Percentiles rank a stretch among this genome's conserved stretches.
Conservation (phyloP, 192 early-diverging fungal species). For the Coemansia sp. region DNA sequence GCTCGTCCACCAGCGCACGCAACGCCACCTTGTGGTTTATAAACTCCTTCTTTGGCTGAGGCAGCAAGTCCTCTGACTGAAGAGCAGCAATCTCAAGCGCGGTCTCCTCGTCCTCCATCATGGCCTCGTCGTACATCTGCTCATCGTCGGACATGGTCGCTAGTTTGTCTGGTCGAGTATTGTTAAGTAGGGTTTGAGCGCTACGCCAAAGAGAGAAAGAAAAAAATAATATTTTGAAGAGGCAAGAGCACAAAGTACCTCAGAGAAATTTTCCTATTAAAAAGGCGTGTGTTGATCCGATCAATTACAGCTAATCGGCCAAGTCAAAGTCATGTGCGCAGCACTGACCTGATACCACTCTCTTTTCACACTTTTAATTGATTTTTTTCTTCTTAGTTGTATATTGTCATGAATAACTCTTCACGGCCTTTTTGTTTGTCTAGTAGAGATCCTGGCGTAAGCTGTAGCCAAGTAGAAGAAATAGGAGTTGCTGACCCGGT, state of each 20-base stretch:
- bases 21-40: constrained; percentile 59
- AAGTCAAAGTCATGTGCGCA: not conserved
- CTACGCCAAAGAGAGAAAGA: not conserved
- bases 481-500: not conserved
- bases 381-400: not conserved
- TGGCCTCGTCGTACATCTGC: constrained; percentile 22
- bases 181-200: not conserved
- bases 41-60: constrained; percentile 36
- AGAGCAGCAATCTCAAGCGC: constrained; percentile 55
- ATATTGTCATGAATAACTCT: not conserved
- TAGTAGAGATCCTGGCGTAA: not conserved
- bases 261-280: not conserved
- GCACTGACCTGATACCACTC: not conserved
- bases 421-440: not conserved
- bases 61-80: constrained; percentile 24
- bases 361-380: not conserved
- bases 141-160: constrained; percentile 35
- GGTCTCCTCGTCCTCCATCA: constrained; percentile 53
- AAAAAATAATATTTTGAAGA: not conserved
- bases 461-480: not conserved
- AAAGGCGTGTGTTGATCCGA: not conserved
- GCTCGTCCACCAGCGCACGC: constrained; percentile 60
- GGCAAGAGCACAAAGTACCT: no score
- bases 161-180: not conserved
- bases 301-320: not conserved